A percentile compares a stretch with the other conserved stretches of the same genome.
Evolutionary conservation across 768 basidiomycete species (phyloP).

Genomic region (Trametopsis cervina): DNA sequence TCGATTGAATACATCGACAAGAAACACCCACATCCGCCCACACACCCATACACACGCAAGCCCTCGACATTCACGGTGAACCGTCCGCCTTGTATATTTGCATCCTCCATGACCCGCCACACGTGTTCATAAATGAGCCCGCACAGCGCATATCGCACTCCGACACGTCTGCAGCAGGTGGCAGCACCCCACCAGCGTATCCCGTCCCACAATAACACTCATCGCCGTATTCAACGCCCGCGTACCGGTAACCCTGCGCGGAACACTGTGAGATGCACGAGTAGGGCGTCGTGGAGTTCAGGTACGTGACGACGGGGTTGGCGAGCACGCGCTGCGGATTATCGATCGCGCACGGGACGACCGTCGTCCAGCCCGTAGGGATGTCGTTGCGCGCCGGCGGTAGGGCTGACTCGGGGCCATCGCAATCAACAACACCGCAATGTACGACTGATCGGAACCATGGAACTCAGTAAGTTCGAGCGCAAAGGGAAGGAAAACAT

Average conservation of each 20-base stretch:
- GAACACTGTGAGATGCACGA: conserved; percentile 14
- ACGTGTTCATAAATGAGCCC: conserved; percentile 9
- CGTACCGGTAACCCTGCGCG: conserved; percentile 13
- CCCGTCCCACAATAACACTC: conserved; percentile 20
- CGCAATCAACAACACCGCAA: conserved; percentile 6
- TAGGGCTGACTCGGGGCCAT: conserved; percentile 2
- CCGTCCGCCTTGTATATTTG: conserved; percentile 5
- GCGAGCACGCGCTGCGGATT: conserved; percentile 13
- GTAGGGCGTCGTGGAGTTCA: conserved; percentile 12
- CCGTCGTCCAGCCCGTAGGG: conserved; percentile 14
- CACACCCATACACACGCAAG: no score
- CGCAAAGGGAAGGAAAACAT: no score
- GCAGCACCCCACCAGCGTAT: background rate
- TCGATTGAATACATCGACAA: no score
- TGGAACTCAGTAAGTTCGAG: no score
- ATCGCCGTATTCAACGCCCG: conserved; percentile 19
- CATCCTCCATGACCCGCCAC: conserved; percentile 15
- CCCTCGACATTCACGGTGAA: no score
- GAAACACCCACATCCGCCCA: no score
- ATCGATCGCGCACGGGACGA: conserved; percentile 15
- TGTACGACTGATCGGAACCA: no score
- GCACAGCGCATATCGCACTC: conserved; percentile 17
- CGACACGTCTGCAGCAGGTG: background rate
- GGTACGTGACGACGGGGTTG: conserved; percentile 9
- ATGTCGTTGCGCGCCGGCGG: background rate